Base-by-base conservation (phyloP, 805 yeast genomes). In the Yarrowia deformans region DNA sequence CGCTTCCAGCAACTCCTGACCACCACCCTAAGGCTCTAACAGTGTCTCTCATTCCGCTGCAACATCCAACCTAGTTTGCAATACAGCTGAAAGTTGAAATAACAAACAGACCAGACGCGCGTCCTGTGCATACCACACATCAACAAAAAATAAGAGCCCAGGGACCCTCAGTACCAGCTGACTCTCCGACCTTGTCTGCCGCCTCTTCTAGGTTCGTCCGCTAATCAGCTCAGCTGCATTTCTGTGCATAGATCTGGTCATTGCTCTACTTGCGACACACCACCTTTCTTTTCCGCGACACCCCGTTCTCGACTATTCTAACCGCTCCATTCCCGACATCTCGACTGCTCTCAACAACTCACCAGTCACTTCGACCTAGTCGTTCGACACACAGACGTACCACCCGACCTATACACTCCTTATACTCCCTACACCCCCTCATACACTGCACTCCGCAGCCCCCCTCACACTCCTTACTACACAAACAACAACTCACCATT, bases 71-170 rank as follows among this genome's bases (percentile, higher is more conserved):
- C 18, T 49, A 7, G 18, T 2, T 18, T 32, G 23, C 18, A 14
- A 32, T 39, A 60, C 40, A 35, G 60, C 63, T 29, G 48, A 29
- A 40, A 56, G 48, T 55, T 40, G 63, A 56, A 54, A 56, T 56
- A 56, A 56, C 63, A 56, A 56, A 56, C 63, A 56, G 46, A 40
- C 63, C 48, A 42, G 63, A 56, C 63, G 63, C 63, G 43, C 67
- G 34, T 14, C 49, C 35, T 13, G 40, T 40, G 68, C 48, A 35
- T 64, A 40, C 61, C 46, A 18, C 56, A n/a, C 67, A 37, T 35
- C 46, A 34, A 40, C 45, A 52, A 52, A 52, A 52, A 52, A 52
- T 34, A 52, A n/a, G 8, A 18, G 29, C 3, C 29, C 29, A 23
- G 29, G 29, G 29, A 23, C 42, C 14, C 23, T 18, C 46, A 5